Conservation (phyloP, 106 monocot genomes). For the Dioscorea zingiberensis region DNA sequence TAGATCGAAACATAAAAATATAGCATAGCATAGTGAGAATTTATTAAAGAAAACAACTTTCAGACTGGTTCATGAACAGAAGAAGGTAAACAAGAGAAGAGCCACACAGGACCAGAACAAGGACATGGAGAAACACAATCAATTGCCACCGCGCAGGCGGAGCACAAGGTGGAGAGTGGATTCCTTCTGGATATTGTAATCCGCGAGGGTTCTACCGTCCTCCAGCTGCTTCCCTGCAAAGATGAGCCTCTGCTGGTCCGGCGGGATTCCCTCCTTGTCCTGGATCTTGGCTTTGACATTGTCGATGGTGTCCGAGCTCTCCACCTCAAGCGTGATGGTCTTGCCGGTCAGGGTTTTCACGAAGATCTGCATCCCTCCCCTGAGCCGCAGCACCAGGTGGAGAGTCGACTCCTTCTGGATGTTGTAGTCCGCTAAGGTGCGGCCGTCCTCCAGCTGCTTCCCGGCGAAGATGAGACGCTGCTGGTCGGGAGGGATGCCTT, state of each 20-base stretch:
- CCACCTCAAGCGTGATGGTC: slow-evolving; percentile 45
- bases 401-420: slow-evolving; percentile 56
- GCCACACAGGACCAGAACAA: no score
- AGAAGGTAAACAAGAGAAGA: no score
- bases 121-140: no score
- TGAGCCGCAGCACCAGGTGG: slow-evolving; percentile 40
- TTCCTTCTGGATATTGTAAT: slow-evolving; percentile 10
- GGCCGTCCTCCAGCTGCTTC: slow-evolving; percentile 30
- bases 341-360: slow-evolving; percentile 49
- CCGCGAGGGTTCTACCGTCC: slow-evolving; percentile 14
- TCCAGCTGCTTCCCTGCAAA: slow-evolving; percentile 41
- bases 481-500: slow-evolving; percentile 71
- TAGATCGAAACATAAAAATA: no score
- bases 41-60: no score
- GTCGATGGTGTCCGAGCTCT: slow-evolving; percentile 43
- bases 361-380: slow-evolving; percentile 51
- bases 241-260: slow-evolving; percentile 43
- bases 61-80: no score
- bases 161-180: slow-evolving; percentile 5
- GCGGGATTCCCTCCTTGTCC: slow-evolving; percentile 46
- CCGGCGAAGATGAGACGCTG: slow-evolving; percentile 43
- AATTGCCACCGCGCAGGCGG: neutral
- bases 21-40: no score
- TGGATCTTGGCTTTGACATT: slow-evolving; percentile 45
- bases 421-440: slow-evolving; percentile 51